Base-by-base conservation (phyloP, 192 early-diverging fungal species). In the Globomyces pollinis-pini region DNA sequence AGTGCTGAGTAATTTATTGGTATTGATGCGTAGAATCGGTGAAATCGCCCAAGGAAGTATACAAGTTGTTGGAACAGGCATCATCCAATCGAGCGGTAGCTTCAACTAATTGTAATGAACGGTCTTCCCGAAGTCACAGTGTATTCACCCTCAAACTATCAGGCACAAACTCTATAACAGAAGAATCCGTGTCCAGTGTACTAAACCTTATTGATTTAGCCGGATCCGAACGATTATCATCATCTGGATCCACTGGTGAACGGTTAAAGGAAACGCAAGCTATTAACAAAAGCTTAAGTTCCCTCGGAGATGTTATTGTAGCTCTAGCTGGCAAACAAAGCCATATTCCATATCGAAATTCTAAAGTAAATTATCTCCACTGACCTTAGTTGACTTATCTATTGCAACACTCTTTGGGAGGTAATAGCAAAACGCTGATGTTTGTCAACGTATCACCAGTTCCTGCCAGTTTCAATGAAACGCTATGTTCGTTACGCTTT, bases 381-480 rank as follows among this genome's bases (percentile, higher is more conserved):
- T 12, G 12, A 56, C 50, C 34, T 20, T 70, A 82, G 68, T 45
- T 87, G n/a, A 86, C 84, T 0, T 89, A 88, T 57, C 59, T 88
- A 62, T 62, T 85, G 4, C 77, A 87, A 64, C 82, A 87, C 61
- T 85, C 77, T 1, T 58, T 88, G 11, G 85, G 79, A 12, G 96
- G 96, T 15, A 96, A 96, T 60, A 88, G 86, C 65, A 98, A 98
- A 70, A 96, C 93, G 8, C 78, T 96, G 16, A 98, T 98, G 95
- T 96, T 98, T 86, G 95, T 98, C 13, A 96, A 95, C 52, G 79
- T 98, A 30, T 88, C 84, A 18, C 95, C 95, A n/a, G 66, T 88
- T 42, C 62, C 77, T n/a, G 67, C 71, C 38, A 88, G 84, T 68
- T 78, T 92, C 34, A 72, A 77, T 30, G 95, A 98, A 66, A 93